A percentile compares a stretch with the other conserved stretches of the same genome.
These are phyloP conservation scores for Butyriboletus regius DNA, from an alignment of 1,284 basidiomycete genomes.

Conservation along the genomic window DNA sequence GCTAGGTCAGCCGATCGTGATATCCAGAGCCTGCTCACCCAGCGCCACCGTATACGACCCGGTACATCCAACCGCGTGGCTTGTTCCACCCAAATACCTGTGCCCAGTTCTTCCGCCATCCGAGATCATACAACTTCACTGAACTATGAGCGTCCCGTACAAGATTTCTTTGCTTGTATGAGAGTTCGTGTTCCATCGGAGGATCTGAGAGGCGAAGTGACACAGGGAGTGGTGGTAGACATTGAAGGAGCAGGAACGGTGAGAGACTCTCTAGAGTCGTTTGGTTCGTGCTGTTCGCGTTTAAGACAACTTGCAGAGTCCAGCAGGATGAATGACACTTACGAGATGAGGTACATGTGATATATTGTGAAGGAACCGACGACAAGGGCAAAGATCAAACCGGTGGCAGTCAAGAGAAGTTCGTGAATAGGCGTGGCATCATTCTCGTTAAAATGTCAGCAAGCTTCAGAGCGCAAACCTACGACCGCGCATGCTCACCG, in stretches of 20 bases:
- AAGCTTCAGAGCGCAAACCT: neutral
- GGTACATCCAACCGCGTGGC: conserved; percentile 45
- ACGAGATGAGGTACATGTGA: conserved; percentile 75
- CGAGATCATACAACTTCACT: conserved; percentile 70
- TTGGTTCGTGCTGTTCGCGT: conserved; percentile 64
- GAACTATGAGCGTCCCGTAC: conserved; percentile 60
- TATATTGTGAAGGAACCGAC: conserved; percentile 73
- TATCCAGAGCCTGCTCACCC: conserved; percentile 41
- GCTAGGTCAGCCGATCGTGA: neutral
- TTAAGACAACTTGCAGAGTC: conserved; percentile 1
- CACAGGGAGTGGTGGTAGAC: conserved; percentile 55
- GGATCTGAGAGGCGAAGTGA: conserved; percentile 53
- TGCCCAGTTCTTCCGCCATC: conserved; percentile 64
- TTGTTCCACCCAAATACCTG: conserved; percentile 57
- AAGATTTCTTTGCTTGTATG: conserved; percentile 58
- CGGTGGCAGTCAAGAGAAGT: conserved; percentile 57
- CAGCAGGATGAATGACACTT: conserved; percentile 29
- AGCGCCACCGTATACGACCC: conserved; percentile 54
- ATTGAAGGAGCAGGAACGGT: conserved; percentile 64
- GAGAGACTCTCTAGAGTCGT: conserved; percentile 78
- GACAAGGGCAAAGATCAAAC: conserved; percentile 57
- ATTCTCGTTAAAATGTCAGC: conserved; percentile 38
- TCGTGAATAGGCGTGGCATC: conserved; percentile 64
- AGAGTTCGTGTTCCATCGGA: conserved; percentile 70
- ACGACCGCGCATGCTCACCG: conserved; percentile 38